Base-by-base conservation (phyloP, 176 grass and related monocot genomes). In the Lolium multiflorum region DNA sequence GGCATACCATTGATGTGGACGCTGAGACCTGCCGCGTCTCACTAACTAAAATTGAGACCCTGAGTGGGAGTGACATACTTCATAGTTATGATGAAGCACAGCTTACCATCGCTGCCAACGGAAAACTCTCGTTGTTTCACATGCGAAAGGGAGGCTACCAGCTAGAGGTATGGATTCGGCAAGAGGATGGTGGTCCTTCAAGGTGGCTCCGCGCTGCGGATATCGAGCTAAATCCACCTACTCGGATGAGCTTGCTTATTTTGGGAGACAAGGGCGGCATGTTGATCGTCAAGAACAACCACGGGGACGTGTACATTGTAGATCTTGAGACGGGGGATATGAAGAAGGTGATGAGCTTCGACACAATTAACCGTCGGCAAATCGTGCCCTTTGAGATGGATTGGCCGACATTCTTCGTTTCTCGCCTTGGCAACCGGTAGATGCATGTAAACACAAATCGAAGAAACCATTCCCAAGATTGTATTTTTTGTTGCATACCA, bases 1-100 rank as follows among this genome's bases (percentile, higher is more conserved):
- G n/a, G 70, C 41, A 72, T 48, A 72, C 70, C 41, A 3, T 72
- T 48, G 70, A 72, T 12, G 39, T 71, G 68, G 39, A 71, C 20
- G 4, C 10, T 1, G 10, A 71, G 39, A 71, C 68, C 4, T 13
- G 20, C 7, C 18, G 2, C 10, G 37, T 18, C 8, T n/a, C 9
- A 9, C 9, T 43, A 1, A 70, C 35, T 70, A 70, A 70, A 16
- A 71, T 71, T 13, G 68, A 71, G 39, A 21, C 20, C 18, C 18
- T 10, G 20, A 12, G 0, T 0, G 18, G 11, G 12, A 0, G 12
- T 9, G 20, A 11, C 17, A 44, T 0, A 43, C n/a, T 4, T 24
- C 39, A 12, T 22, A 24, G 0, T 47, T 14, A 24, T 14, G 70
- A 13, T 14, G 39, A 3, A 24, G 20, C 2, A 48, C 20, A 72